Percentiles rank a stretch among this genome's conserved stretches.
Conservation (phyloP, 139 green algal genomes). For the Picochlorum sp. region DNA sequence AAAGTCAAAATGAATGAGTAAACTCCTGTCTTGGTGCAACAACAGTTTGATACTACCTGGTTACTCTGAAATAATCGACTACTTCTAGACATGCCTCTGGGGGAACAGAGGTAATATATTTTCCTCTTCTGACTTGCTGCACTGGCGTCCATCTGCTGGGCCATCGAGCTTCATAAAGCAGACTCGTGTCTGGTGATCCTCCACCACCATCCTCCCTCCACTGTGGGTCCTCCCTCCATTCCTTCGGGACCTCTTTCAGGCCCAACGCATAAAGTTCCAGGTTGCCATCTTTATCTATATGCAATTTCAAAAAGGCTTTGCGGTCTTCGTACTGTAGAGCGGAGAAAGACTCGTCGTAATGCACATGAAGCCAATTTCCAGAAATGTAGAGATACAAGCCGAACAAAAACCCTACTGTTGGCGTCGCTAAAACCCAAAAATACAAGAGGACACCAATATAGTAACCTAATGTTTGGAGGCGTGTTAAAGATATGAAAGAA, state of each 20-base stretch:
- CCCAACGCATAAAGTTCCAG: constrained; percentile 22
- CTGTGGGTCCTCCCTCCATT: constrained; percentile 62
- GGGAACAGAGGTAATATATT: neutral
- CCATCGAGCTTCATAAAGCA: constrained; percentile 29
- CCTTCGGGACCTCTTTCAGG: constrained; percentile 44
- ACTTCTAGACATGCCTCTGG: constrained; percentile 20
- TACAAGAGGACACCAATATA: constrained; percentile 76
- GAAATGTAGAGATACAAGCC: constrained; percentile 74
- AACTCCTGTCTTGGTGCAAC: too few species aligned
- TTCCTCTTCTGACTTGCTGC: neutral
- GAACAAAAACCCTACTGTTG: constrained; percentile 68
- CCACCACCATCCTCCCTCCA: constrained; percentile 48
- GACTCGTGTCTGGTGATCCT: constrained; percentile 15
- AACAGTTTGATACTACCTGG: constrained; percentile 1
- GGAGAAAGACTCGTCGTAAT: constrained; percentile 81
- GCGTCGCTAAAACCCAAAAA: constrained; percentile 83
- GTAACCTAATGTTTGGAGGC: constrained; percentile 59
- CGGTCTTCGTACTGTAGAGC: constrained; percentile 52
- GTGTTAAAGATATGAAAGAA: constrained; percentile 29
- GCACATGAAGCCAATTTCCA: constrained; percentile 60
- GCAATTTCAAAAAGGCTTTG: constrained; percentile 70
- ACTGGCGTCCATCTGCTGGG: constrained; percentile 31
- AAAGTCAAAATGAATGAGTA: too few species aligned
- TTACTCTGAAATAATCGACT: constrained; percentile 33
- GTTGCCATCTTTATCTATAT: constrained; percentile 49